A percentile compares a stretch with the other conserved stretches of the same genome.
Conservation (phyloP, 352 stramenopile genomes). For the Albugo laibachii region DNA sequence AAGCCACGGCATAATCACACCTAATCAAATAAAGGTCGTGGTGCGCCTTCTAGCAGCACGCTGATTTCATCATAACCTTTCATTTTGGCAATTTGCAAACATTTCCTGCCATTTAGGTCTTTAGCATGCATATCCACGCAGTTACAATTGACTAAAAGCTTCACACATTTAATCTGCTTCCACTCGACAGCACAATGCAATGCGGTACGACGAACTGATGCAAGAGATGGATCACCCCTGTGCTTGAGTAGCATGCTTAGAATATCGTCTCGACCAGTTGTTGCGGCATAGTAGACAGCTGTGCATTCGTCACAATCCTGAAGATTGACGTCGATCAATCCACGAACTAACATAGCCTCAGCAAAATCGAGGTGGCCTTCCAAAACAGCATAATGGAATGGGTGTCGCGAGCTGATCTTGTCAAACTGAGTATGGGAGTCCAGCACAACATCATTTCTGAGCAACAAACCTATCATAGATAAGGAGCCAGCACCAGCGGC, state of each 20-base stretch:
- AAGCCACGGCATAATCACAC: too few relatives aligned
- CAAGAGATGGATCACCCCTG: too few relatives aligned
- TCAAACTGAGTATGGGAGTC: slow-evolving; percentile 30
- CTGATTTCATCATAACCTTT: too few relatives aligned
- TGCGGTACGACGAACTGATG: too few relatives aligned
- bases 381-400: slow-evolving; percentile 64
- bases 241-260: slow-evolving; percentile 3
- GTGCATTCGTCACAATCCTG: slow-evolving; percentile 38
- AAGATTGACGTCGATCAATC: slow-evolving; percentile 48
- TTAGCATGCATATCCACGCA: too few relatives aligned
- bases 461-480: slow-evolving; percentile 33
- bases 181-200: too few relatives aligned
- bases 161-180: too few relatives aligned
- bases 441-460: slow-evolving; percentile 24
- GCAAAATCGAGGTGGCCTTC: slow-evolving; percentile 43
- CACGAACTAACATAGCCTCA: slow-evolving; percentile 19
- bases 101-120: too few relatives aligned
- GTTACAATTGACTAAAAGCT: too few relatives aligned
- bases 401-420: slow-evolving; percentile 58
- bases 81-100: too few relatives aligned
- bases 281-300: slow-evolving; percentile 50
- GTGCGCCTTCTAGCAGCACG: too few relatives aligned
- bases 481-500: slow-evolving; percentile 36
- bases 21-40: too few relatives aligned
- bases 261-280: slow-evolving; percentile 36